Evolutionary conservation across 352 stramenopile genomes (phyloP), one percentile per base, ranked within the genome.

Genomic region (Saprolegnia diclina): DNA sequence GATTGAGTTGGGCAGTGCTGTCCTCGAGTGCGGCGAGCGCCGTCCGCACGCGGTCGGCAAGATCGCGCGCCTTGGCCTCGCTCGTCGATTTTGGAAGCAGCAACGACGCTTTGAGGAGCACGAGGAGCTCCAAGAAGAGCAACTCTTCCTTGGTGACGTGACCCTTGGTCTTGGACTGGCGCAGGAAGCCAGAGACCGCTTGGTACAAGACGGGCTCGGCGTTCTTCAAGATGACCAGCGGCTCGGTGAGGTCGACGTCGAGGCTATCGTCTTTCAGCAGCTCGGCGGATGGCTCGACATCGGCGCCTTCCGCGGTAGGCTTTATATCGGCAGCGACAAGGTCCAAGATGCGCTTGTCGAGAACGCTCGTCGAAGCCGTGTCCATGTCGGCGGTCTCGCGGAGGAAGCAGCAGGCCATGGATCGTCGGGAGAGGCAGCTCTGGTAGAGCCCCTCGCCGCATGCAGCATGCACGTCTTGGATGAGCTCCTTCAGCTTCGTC

Each of bases 191-290:
- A 19, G 46, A 46, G 44, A 68, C 19, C 5, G 62, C 62, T 21
- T 68, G 62, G 50, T 45, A 68, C 16, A 68, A 46, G n/a, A 68
- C 62, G 13, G 62, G 62, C 29, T 68, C 62, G n/a, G 21, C 14
- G n/a, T 68, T 19, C 19, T 68, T 68, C 10, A 68, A 24, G 22
- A 68, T 32, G 6, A 24, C 42, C 4, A 68, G 50, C 13, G 62
- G 32, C 24, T 68, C 62, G 11, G 10, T 57, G 10, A 68, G 32
- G 32, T 68, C 62, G 11, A 59, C 13, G 52, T 59, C 13, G 11
- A 59, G 35, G 11, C 19, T n/a, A 4, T 35, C 19, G 24, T 44
- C 29, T 35, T 35, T 35, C 29, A 5, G 29, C 2, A 35, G 2
- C 29, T 35, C 29, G 29, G 29, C 29, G 2, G 5, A 35, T 35